Percentiles rank a stretch among this genome's conserved stretches.
Evolutionary conservation across 345 rosid species (phyloP).

Genomic region (Corchorus olitorius): DNA sequence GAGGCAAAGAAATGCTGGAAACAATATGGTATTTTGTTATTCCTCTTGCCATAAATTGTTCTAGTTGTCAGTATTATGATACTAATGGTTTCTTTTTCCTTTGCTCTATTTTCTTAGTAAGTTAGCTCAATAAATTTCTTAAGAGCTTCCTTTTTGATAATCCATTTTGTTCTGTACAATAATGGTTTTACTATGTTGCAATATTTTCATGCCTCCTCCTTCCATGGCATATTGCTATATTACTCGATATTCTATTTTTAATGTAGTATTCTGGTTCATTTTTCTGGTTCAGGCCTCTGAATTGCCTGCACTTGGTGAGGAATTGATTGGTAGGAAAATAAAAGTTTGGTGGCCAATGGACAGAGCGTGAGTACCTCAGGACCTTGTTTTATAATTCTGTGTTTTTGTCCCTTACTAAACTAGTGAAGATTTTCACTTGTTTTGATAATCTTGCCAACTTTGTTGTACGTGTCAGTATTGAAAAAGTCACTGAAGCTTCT

Average conservation of each 20-base stretch:
- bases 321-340: conserved; percentile 54
- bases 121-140: conserved; percentile 17
- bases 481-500: background rate
- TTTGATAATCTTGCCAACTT: conserved; percentile 18
- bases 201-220: conserved; percentile 12
- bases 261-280: background rate
- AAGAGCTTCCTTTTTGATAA: background rate
- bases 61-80: conserved; percentile 2
- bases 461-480: background rate
- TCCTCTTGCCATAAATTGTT: conserved; percentile 9
- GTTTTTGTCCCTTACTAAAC: background rate
- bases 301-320: conserved; percentile 33
- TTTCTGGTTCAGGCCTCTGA: conserved; percentile 39
- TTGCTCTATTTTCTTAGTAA: background rate
- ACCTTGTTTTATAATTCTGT: background rate
- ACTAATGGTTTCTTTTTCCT: background rate
- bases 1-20: conserved; percentile 41
- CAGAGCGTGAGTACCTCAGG: conserved; percentile 45
- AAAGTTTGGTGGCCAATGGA: conserved; percentile 81
- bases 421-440: background rate
- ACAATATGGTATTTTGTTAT: conserved; percentile 42
- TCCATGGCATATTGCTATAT: background rate
- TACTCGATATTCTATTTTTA: conserved; percentile 3
- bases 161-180: background rate
- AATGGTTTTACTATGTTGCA: background rate